Conservation (phyloP, 2,329 filamentous ascomycete genomes). For the Fusarium sp. region DNA sequence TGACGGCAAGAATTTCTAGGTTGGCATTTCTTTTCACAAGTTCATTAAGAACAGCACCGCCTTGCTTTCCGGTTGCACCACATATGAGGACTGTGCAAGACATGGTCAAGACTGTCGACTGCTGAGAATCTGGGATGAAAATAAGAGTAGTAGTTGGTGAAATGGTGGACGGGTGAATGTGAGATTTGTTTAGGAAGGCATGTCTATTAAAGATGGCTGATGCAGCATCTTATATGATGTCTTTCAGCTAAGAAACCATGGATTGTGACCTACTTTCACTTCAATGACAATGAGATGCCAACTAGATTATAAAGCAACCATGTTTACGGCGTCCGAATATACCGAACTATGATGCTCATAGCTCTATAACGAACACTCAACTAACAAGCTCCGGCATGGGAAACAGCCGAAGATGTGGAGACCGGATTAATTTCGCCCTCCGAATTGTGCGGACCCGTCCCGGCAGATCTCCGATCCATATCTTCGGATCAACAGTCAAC, state of each 20-base stretch:
- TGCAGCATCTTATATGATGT: neutral
- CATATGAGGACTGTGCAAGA: conserved; percentile 51
- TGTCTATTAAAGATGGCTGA: neutral
- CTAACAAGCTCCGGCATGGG: neutral
- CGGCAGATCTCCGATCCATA: neutral
- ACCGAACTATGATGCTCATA: conserved; percentile 1
- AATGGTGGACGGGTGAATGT: neutral
- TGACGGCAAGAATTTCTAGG: conserved; percentile 70
- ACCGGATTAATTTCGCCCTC: conserved; percentile 28
- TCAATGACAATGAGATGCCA: neutral
- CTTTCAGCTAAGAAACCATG: fast-evolving
- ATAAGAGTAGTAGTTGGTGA: neutral
- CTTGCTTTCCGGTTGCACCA: conserved; percentile 57
- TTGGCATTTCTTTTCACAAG: conserved; percentile 50
- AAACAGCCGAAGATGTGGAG: conserved; percentile 17
- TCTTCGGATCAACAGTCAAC: conserved; percentile 13
- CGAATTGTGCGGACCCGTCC: conserved; percentile 21
- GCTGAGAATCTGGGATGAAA: neutral
- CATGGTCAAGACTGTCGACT: neutral
- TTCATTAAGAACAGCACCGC: conserved; percentile 52
- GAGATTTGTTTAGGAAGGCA: neutral
- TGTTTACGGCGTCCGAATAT: neutral
- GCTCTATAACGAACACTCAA: neutral
- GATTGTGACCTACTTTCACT: neutral
- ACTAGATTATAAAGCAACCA: conserved; percentile 5